Percentiles rank a stretch among this genome's conserved stretches.
phyloP scores from a whole-genome alignment of 129 eudicot species.

The Cynara cardunculus region DNA sequence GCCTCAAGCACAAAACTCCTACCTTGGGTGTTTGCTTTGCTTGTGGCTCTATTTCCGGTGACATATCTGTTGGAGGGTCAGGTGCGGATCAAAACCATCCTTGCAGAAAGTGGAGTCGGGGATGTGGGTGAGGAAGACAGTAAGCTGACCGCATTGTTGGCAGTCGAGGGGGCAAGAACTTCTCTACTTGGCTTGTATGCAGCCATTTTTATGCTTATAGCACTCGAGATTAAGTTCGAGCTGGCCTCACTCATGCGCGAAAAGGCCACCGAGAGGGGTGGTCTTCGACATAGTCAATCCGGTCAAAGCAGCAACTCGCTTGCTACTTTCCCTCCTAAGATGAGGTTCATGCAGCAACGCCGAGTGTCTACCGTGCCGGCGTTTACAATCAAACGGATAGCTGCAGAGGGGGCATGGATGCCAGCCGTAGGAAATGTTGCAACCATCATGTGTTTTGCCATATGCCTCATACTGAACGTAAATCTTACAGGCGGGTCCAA shows the following conservation, averaged over 20 bases:
- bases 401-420: conserved; percentile 99
- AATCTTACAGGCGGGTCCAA: conserved; percentile 94
- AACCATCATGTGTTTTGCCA: conserved; percentile 88
- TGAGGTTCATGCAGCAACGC: conserved; percentile 88
- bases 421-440: conserved; percentile 99
- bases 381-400: conserved; percentile 77
- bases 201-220: conserved; percentile 94
- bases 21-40: conserved; percentile 95
- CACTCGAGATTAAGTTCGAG: conserved; percentile 91
- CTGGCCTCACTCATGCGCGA: conserved; percentile 82
- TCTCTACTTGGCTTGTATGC: conserved; percentile 93
- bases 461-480: conserved; percentile 78
- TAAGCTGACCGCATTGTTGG: conserved; percentile 65
- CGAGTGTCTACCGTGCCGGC: conserved; percentile 73
- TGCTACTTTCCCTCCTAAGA: conserved; percentile 55
- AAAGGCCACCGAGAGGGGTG: conserved; percentile 56
- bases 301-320: conserved; percentile 60
- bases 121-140: conserved; percentile 65
- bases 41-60: conserved; percentile 95
- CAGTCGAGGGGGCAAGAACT: conserved; percentile 95
- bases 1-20: conserved; percentile 83
- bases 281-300: conserved; percentile 61
- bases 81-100: conserved; percentile 56
- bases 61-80: conserved; percentile 92
- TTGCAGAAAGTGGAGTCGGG: conserved; percentile 51